phyloP scores from a whole-genome alignment of 345 rosid species.

The Cardamine occulta region DNA sequence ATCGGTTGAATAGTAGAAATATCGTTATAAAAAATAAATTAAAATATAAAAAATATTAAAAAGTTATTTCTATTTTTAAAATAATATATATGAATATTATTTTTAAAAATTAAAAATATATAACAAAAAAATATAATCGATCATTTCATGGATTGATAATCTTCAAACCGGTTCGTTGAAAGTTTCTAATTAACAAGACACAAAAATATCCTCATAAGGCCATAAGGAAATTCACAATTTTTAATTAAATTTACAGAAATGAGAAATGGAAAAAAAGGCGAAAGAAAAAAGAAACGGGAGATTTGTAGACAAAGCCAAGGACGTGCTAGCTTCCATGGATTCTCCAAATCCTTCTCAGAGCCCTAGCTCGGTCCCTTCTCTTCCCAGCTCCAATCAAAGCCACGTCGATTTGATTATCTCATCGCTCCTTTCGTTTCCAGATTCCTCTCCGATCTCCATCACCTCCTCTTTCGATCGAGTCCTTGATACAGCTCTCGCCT shows the following conservation, averaged over 20 bases:
- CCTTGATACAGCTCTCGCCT: conserved; percentile 56
- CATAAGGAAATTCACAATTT: background rate
- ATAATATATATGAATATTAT: too few species aligned
- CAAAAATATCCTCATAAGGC: background rate
- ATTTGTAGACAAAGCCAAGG: background rate
- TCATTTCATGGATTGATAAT: too few species aligned
- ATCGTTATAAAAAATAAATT: too few species aligned
- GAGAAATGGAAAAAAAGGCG: conserved; percentile 34
- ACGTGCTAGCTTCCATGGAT: conserved; percentile 24
- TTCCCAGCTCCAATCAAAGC: conserved; percentile 4
- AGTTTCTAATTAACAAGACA: too few species aligned
- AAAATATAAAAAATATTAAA: too few species aligned
- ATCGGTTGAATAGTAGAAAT: too few species aligned
- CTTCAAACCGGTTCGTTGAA: too few species aligned
- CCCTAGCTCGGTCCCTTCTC: background rate
- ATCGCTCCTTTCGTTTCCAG: conserved; percentile 35
- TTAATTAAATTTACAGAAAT: conserved; percentile 18
- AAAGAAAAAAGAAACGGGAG: conserved; percentile 30
- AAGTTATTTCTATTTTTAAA: too few species aligned
- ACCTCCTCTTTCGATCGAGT: conserved; percentile 66
- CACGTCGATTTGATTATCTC: conserved; percentile 29
- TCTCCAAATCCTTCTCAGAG: background rate
- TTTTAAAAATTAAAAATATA: too few species aligned
- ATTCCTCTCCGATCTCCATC: conserved; percentile 47
- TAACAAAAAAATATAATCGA: too few species aligned